Evolutionary conservation across 768 basidiomycete genomes (phyloP).

Genomic region (Boletus eberwhitei): DNA sequence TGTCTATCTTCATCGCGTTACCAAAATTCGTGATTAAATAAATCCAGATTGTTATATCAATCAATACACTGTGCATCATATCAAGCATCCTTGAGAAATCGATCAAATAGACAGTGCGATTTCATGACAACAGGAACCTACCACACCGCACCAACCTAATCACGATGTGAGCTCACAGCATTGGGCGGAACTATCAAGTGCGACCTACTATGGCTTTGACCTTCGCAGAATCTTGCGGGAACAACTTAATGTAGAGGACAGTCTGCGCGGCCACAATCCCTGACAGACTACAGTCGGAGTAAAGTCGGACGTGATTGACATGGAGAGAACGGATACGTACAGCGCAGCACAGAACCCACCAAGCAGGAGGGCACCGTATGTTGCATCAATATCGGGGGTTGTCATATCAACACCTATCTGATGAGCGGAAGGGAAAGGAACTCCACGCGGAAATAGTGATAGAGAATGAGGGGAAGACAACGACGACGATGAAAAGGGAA

Average conservation of each 20-base stretch:
- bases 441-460: not conserved
- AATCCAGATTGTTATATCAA: slow-evolving; percentile 41
- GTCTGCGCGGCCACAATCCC: slow-evolving; percentile 27
- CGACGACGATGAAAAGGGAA: not conserved
- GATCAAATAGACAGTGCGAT: not conserved
- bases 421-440: not conserved
- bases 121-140: not conserved
- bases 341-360: slow-evolving; percentile 30
- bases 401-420: slow-evolving; percentile 7
- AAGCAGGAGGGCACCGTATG: slow-evolving; percentile 28
- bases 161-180: not conserved
- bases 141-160: slow-evolving; percentile 29
- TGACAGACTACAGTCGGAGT: slow-evolving; percentile 20
- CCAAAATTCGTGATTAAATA: slow-evolving; percentile 47
- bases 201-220: slow-evolving; percentile 24
- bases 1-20: slow-evolving; percentile 34
- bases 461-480: not conserved
- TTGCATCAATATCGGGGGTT: slow-evolving; percentile 12
- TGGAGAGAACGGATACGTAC: slow-evolving; percentile 9
- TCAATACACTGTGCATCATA: slow-evolving; percentile 37
- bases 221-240: slow-evolving; percentile 21
- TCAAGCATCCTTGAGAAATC: slow-evolving; percentile 31
- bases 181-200: not conserved
- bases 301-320: not conserved
- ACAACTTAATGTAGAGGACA: slow-evolving; percentile 31